A percentile compares a stretch with the other conserved stretches of the same genome.
Evolutionary conservation across 2,329 filamentous ascomycete genomes (phyloP).

Genomic region (Apiospora arundinis): DNA sequence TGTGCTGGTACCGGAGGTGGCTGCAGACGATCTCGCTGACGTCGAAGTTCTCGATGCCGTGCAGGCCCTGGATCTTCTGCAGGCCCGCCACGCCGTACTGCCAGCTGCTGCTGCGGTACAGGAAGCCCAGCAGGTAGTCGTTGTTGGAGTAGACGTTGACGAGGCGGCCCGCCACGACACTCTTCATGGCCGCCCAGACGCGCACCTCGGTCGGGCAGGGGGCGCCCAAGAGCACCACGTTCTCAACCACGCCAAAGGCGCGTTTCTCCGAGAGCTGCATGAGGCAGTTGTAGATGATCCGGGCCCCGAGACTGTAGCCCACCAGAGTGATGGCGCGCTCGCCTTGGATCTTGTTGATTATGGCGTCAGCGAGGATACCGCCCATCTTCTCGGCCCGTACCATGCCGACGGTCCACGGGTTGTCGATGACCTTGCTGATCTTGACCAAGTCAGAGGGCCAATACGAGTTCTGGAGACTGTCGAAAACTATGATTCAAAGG

Average conservation of each 20-base stretch:
- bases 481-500: constrained; percentile 50
- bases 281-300: constrained; percentile 83
- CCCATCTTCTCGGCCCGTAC: constrained; percentile 76
- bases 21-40: constrained; percentile 70
- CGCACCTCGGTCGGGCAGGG: constrained; percentile 75
- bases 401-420: constrained; percentile 80
- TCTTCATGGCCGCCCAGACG: constrained; percentile 80
- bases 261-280: constrained; percentile 76
- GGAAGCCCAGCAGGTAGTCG: constrained; percentile 86
- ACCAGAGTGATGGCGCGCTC: constrained; percentile 81
- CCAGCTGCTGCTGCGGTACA: constrained; percentile 83
- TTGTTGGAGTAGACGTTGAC: constrained; percentile 89
- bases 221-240: constrained; percentile 82
- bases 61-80: constrained; percentile 72
- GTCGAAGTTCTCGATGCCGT: constrained; percentile 71
- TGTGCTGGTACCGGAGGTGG: constrained; percentile 73
- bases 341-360: constrained; percentile 83
- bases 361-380: constrained; percentile 76
- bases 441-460: constrained; percentile 71
- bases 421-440: constrained; percentile 78
- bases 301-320: constrained; percentile 82
- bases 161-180: constrained; percentile 81
- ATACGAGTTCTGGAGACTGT: constrained; percentile 61
- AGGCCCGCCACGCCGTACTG: constrained; percentile 86
- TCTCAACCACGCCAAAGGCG: constrained; percentile 85